Evolutionary conservation across 2,329 filamentous ascomycete genomes (phyloP).

Genomic region (Rhynchosporium graminicola): DNA sequence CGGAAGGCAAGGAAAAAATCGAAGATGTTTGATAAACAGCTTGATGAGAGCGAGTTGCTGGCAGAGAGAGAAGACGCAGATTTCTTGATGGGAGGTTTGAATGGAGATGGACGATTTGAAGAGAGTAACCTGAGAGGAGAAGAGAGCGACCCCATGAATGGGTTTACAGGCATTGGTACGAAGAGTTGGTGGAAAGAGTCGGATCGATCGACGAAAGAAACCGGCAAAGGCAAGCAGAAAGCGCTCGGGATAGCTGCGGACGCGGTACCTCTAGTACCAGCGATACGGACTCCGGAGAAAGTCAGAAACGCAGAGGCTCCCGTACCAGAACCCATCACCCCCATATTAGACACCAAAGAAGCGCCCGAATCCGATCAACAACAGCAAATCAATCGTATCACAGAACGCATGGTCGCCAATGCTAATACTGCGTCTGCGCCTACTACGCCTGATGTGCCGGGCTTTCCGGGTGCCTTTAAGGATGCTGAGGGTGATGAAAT

Average conservation of each 20-base stretch:
- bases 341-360: too few species aligned
- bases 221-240: background rate
- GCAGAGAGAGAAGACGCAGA: constrained; percentile 25
- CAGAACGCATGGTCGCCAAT: constrained; percentile 30
- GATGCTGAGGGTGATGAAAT: background rate
- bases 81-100: constrained; percentile 20
- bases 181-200: constrained; percentile 33
- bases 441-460: background rate
- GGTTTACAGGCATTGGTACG: constrained; percentile 32
- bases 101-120: constrained; percentile 8
- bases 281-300: background rate
- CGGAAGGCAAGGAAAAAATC: constrained; percentile 47
- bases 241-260: too few species aligned
- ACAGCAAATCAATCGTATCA: constrained; percentile 24
- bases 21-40: constrained; percentile 26
- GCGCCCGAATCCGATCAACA: background rate
- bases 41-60: constrained; percentile 29
- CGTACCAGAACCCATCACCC: too few species aligned
- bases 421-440: constrained; percentile 18
- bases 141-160: constrained; percentile 31
- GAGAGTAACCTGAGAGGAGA: constrained; percentile 30
- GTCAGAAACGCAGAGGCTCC: too few species aligned
- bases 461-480: background rate
- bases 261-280: too few species aligned
- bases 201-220: background rate